These are phyloP conservation scores for Polyporus tsugae DNA, from an alignment of 1,284 basidiomycete species.

Conservation along the genomic window DNA sequence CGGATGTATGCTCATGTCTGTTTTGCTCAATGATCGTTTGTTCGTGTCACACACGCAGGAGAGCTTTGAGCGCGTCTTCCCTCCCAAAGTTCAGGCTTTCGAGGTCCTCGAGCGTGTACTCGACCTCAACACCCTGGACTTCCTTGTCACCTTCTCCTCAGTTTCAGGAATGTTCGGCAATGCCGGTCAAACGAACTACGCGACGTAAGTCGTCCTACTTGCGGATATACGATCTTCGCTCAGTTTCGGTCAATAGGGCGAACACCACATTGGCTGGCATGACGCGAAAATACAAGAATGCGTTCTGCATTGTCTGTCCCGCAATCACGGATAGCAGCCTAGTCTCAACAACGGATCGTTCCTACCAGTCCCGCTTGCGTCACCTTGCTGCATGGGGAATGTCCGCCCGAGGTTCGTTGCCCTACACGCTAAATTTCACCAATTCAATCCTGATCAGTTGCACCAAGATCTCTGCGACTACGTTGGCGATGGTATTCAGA, in stretches of 20 bases:
- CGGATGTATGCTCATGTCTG: slow-evolving; percentile 48
- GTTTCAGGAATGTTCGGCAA: slow-evolving; percentile 47
- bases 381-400: slow-evolving; percentile 40
- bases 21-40: slow-evolving; percentile 42
- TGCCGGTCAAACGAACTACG: slow-evolving; percentile 51
- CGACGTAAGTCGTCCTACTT: slow-evolving; percentile 39
- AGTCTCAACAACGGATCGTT: slow-evolving; percentile 19
- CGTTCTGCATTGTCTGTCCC: slow-evolving; percentile 46
- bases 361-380: slow-evolving; percentile 24
- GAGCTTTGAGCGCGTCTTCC: slow-evolving; percentile 41
- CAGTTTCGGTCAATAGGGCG: slow-evolving; percentile 39
- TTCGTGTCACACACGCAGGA: slow-evolving; percentile 44
- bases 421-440: not conserved
- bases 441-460: not conserved
- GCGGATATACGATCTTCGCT: slow-evolving; percentile 1
- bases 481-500: slow-evolving; percentile 40
- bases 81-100: slow-evolving; percentile 44
- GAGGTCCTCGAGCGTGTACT: slow-evolving; percentile 35
- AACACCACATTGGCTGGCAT: slow-evolving; percentile 46
- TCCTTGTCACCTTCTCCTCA: slow-evolving; percentile 48
- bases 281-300: slow-evolving; percentile 43
- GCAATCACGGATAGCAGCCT: slow-evolving; percentile 42
- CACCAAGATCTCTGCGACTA: slow-evolving; percentile 42
- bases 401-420: slow-evolving; percentile 29
- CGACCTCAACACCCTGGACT: slow-evolving; percentile 43